Conservation (phyloP, 164 flowering plant species). For the Stephania cephalantha region DNA sequence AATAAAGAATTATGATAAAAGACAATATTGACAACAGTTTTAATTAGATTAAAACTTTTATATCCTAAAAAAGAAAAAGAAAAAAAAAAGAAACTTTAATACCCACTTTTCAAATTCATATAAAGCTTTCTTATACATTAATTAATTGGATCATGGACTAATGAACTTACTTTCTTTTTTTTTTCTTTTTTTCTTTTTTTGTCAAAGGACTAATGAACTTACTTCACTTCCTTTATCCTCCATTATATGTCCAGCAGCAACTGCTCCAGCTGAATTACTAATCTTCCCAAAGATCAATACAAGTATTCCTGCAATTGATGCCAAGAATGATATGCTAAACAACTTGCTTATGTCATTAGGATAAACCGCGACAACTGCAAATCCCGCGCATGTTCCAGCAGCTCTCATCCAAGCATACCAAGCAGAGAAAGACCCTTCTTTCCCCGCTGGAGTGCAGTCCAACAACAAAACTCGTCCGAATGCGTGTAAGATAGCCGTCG, state of each 20-base stretch:
- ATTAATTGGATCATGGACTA: no score
- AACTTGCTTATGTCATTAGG: constrained; percentile 26
- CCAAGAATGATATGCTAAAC: constrained; percentile 36
- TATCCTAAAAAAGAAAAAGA: no score
- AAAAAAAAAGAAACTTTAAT: no score
- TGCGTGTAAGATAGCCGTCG: constrained; percentile 45
- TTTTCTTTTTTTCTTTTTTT: neutral
- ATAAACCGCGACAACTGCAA: constrained; percentile 33
- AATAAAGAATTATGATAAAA: no score
- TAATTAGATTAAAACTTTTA: no score
- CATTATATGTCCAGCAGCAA: constrained; percentile 49
- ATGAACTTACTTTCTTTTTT: neutral
- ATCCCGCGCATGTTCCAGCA: constrained; percentile 43
- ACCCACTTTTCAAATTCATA: no score
- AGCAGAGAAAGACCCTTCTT: constrained; percentile 49
- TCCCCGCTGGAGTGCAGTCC: constrained; percentile 52
- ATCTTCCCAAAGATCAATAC: constrained; percentile 48
- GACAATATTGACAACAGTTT: no score
- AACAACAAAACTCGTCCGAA: constrained; percentile 47
- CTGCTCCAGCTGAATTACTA: constrained; percentile 47
- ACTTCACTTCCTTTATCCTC: constrained; percentile 19
- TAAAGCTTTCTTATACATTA: no score
- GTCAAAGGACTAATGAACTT: no score
- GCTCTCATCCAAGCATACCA: constrained; percentile 52
- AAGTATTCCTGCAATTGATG: constrained; percentile 24